Evolutionary conservation across 2,329 filamentous ascomycete genomes (phyloP).

Genomic region (Aaosphaeria arxii): DNA sequence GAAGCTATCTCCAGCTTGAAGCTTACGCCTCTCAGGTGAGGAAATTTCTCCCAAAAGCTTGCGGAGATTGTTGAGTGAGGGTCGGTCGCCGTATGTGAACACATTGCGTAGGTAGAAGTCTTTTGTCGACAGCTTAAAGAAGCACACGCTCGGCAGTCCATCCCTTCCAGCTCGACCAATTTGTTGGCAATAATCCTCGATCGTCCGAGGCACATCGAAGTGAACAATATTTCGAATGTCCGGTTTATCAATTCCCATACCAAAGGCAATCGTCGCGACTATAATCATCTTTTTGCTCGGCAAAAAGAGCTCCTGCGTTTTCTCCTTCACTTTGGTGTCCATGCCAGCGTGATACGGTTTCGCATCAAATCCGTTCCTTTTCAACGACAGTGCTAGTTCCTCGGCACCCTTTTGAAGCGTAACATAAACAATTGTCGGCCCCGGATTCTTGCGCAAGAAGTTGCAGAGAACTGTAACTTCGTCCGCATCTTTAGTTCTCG

Average conservation of each 20-base stretch:
- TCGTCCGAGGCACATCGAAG: constrained; percentile 83
- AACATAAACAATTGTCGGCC: constrained; percentile 60
- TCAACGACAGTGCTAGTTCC: constrained; percentile 63
- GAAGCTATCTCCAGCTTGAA: constrained; percentile 44
- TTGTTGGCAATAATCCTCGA: constrained; percentile 97
- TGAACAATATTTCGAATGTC: constrained; percentile 96
- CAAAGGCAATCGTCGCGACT: constrained; percentile 95
- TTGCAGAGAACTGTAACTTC: constrained; percentile 65
- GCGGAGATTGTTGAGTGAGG: constrained; percentile 50
- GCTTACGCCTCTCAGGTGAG: constrained; percentile 21
- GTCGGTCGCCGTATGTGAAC: constrained; percentile 59
- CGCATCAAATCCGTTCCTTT: constrained; percentile 64
- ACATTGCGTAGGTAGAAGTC: constrained; percentile 59
- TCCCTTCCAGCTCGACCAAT: constrained; percentile 91
- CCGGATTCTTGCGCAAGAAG: constrained; percentile 52
- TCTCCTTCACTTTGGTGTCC: constrained; percentile 60
- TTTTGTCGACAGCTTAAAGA: constrained; percentile 56
- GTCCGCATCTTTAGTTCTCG: constrained; percentile 65
- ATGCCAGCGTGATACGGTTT: constrained; percentile 83
- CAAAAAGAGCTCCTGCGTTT: constrained; percentile 79
- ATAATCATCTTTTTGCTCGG: constrained; percentile 74
- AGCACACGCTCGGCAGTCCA: constrained; percentile 63
- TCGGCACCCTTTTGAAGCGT: constrained; percentile 58
- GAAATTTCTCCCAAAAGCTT: constrained; percentile 54
- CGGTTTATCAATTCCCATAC: constrained; percentile 97